These are phyloP conservation scores for Candida verbasci DNA, from an alignment of 805 yeast genomes.

Conservation along the genomic window DNA sequence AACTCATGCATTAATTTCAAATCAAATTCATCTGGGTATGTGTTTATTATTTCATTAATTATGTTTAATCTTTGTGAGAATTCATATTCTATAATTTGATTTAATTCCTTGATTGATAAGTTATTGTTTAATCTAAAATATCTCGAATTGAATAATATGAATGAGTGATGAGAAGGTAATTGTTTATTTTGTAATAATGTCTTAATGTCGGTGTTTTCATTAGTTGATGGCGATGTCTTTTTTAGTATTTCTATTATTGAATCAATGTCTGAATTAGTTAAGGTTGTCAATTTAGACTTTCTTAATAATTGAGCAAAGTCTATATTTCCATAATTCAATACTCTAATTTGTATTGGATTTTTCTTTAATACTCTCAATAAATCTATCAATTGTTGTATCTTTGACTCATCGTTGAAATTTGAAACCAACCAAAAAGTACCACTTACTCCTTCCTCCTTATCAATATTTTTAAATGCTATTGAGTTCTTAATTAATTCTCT, in stretches of 20 bases:
- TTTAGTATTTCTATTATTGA: slow-evolving; percentile 4
- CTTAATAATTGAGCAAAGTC: slow-evolving; percentile 4
- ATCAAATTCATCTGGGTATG: slow-evolving; percentile 23
- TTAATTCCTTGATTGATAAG: slow-evolving; percentile 23
- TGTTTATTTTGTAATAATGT: slow-evolving; percentile 23
- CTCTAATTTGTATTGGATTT: slow-evolving; percentile 31
- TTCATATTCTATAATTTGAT: slow-evolving; percentile 44
- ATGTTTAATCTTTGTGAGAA: slow-evolving; percentile 37
- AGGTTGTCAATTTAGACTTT: slow-evolving; percentile 2
- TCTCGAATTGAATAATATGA: slow-evolving; percentile 54
- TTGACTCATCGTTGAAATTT: slow-evolving; percentile 38
- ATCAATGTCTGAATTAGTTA: slow-evolving; percentile 11
- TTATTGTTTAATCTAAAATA: slow-evolving; percentile 29
- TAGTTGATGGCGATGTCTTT: slow-evolving; percentile 2
- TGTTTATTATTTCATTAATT: slow-evolving; percentile 22
- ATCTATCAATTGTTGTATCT: slow-evolving; percentile 42
- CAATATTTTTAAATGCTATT: slow-evolving; percentile 14
- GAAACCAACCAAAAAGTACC: slow-evolving; percentile 53
- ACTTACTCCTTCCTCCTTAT: slow-evolving; percentile 39
- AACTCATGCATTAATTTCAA: slow-evolving; percentile 15
- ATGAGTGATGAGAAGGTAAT: slow-evolving; percentile 31
- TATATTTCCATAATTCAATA: slow-evolving; percentile 23
- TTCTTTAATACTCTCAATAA: slow-evolving; percentile 22
- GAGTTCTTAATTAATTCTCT: slow-evolving; percentile 22
- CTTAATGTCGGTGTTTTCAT: slow-evolving; percentile 5